Percentiles rank a stretch among this genome's conserved stretches.
Conservation (phyloP, 108 stramenopile species). For the Stephanodiscus triporus region DNA sequence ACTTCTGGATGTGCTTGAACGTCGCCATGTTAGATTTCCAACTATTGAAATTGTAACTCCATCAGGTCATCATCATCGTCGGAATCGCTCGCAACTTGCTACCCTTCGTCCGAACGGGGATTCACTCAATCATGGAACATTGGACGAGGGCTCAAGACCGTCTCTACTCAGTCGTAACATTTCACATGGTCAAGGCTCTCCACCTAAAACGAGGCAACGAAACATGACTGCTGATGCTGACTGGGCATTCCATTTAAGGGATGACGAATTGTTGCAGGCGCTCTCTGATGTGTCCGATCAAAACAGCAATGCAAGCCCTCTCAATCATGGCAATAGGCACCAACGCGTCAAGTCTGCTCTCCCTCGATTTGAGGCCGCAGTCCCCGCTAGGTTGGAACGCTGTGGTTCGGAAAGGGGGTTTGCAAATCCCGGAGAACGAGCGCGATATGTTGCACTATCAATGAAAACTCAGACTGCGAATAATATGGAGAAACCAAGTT, state of each 20-base stretch:
- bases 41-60: background rate
- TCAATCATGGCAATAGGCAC: slow-evolving; percentile 1
- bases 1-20: slow-evolving; percentile 43
- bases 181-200: background rate
- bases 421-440: slow-evolving; percentile 20
- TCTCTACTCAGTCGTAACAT: background rate
- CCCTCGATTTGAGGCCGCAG: slow-evolving; percentile 3
- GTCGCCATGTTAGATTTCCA: slow-evolving; percentile 38
- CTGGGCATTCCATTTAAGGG: background rate
- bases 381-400: background rate
- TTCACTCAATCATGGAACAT: no score
- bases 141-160: background rate
- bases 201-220: background rate
- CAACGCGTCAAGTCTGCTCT: slow-evolving; percentile 9
- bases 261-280: background rate
- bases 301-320: background rate
- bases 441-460: slow-evolving; percentile 27
- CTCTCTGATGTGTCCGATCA: slow-evolving; percentile 1
- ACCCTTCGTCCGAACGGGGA: background rate
- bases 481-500: slow-evolving; percentile 7
- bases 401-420: slow-evolving; percentile 6
- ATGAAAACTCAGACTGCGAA: slow-evolving; percentile 19
- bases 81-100: slow-evolving; percentile 5
- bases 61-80: slow-evolving; percentile 14
- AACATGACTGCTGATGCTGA: background rate